Conservation (phyloP, 805 yeast species). For the Pichia kluyveri region DNA sequence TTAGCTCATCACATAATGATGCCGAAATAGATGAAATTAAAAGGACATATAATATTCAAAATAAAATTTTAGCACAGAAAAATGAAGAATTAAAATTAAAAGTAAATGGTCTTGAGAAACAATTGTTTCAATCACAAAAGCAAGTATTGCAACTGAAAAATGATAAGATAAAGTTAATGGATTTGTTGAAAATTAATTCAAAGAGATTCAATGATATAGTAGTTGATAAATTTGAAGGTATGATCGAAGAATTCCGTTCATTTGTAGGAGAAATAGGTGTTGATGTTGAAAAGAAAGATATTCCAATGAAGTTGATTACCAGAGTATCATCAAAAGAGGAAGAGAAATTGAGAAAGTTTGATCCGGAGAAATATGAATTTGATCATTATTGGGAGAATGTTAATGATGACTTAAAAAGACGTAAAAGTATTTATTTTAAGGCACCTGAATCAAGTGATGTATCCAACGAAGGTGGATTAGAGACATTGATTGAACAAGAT, state of each 20-base stretch:
- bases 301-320: not conserved
- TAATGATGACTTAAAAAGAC: constrained; percentile 28
- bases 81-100: constrained; percentile 45
- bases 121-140: constrained; percentile 22
- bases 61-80: constrained; percentile 50
- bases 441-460: not conserved
- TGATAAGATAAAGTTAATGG: constrained; percentile 13
- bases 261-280: constrained; percentile 8
- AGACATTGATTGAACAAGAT: constrained; percentile 6
- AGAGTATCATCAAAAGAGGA: not conserved
- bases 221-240: constrained; percentile 5
- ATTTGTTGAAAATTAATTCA: constrained; percentile 6
- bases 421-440: constrained; percentile 31
- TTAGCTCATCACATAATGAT: constrained; percentile 5
- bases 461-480: constrained; percentile 1
- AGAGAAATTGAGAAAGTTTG: not conserved
- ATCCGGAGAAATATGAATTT: not conserved
- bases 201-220: constrained; percentile 8
- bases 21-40: constrained; percentile 11
- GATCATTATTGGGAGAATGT: constrained; percentile 8
- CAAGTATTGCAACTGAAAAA: constrained; percentile 22
- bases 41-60: constrained; percentile 33
- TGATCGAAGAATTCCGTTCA: constrained; percentile 11
- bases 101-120: constrained; percentile 44
- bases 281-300: constrained; percentile 2